These are phyloP conservation scores for Combretum micranthum DNA, from an alignment of 345 rosid species.

Conservation along the genomic window DNA sequence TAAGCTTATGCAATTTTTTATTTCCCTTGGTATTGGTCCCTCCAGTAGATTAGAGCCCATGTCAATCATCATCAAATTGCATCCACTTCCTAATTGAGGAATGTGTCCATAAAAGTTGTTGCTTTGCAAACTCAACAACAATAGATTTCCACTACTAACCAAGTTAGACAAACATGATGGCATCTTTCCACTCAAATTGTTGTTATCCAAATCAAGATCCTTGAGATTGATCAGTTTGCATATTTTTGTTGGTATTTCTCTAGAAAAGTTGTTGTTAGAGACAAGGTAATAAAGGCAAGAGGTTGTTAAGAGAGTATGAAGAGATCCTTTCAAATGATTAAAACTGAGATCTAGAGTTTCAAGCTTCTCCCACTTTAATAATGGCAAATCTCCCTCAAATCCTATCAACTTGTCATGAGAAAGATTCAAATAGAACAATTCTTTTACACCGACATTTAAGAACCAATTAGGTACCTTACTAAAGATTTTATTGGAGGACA, in stretches of 20 bases:
- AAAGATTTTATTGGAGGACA: conserved; percentile 12
- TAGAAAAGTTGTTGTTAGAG: conserved; percentile 6
- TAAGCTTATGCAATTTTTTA: neutral
- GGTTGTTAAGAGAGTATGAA: neutral
- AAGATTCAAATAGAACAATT: neutral
- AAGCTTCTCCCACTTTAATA: conserved; percentile 4
- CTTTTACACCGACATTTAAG: neutral
- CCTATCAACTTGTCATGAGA: conserved; percentile 10
- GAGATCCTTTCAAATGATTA: conserved; percentile 9
- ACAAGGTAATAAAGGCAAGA: neutral
- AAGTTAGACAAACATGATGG: conserved; percentile 23
- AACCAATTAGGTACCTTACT: conserved; percentile 15
- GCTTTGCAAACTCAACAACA: neutral
- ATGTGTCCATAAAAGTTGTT: conserved; percentile 17
- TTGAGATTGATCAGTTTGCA: conserved; percentile 10
- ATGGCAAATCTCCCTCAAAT: neutral
- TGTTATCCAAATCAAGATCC: conserved; percentile 10
- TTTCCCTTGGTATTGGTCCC: conserved; percentile 12
- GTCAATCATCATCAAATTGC: conserved; percentile 8
- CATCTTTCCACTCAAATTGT: conserved; percentile 12
- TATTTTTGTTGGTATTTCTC: conserved; percentile 4
- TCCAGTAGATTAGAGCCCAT: conserved; percentile 7
- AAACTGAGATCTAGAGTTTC: accelerated
- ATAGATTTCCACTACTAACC: neutral
- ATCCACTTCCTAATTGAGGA: conserved; percentile 1